Percentiles rank a stretch among this genome's conserved stretches.
These are phyloP conservation scores for Salix suchowensis DNA, from an alignment of 345 rosid species.

Conservation along the genomic window DNA sequence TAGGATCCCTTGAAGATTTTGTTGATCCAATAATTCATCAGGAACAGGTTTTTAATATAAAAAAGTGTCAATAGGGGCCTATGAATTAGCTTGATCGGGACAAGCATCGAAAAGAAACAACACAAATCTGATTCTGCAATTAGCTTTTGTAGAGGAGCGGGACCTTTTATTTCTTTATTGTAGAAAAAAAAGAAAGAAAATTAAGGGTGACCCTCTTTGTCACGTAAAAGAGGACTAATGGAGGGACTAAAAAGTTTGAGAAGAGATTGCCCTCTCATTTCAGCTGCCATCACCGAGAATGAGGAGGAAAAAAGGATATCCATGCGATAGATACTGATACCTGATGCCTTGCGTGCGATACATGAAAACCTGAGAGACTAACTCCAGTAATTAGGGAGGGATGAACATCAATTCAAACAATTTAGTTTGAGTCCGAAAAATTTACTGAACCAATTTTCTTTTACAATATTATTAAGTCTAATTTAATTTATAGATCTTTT, in stretches of 20 bases:
- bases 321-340: not conserved
- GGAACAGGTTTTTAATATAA: too few species aligned
- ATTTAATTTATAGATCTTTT: too few species aligned
- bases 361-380: not conserved
- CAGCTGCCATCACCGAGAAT: not conserved
- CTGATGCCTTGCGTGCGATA: not conserved
- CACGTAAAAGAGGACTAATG: not conserved
- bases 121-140: not conserved
- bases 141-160: not conserved
- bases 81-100: too few species aligned
- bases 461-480: too few species aligned
- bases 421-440: too few species aligned
- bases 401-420: too few species aligned
- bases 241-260: not conserved
- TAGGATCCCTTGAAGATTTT: too few species aligned
- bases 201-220: not conserved
- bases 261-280: not conserved
- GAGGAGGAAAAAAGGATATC: not conserved
- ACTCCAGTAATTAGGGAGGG: too few species aligned
- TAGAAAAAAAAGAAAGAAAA: not conserved
- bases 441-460: too few species aligned
- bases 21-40: too few species aligned
- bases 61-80: too few species aligned
- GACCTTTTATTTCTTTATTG: not conserved
- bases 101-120: not conserved